Base-by-base conservation (phyloP, 192 early-diverging fungal species). In the Rhizoclosmatium globosum region DNA sequence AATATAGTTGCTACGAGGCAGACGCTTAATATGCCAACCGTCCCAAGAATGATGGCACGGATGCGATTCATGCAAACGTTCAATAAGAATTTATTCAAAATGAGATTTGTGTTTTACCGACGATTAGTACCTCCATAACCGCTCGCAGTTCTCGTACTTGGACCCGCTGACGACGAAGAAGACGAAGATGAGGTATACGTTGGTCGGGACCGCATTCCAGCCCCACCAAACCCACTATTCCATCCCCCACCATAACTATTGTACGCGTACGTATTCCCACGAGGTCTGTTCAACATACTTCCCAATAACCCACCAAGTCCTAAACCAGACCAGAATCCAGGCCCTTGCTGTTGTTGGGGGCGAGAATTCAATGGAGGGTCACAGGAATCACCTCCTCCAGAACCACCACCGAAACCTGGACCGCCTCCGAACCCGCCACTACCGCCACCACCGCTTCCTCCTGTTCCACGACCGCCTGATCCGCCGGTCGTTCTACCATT, bases 61-160 rank as follows among this genome's bases (percentile, higher is more conserved):
- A 31, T 31, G 31, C 31, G 31, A 31, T 31, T 31, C 31, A 31
- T 31, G 31, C 31, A 31, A 31, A 31, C 31, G 0, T 0, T 31
- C 31, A 31, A 31, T 31, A 31, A 31, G 31, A 31, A 31, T 31
- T 31, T 31, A 31, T 31, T 31, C 0, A 0, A 31, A 31, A 31
- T 31, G 31, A 31, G 31, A 31, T 53, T 53, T 13, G 6, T 53
- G 9, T 17, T 53, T 65, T 68, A 80, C 1, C 79, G 72, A 38
- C 79, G 62, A 43, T 45, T 64, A 11, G 79, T 77, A 9, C 73
- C 72, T 1, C 79, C 79, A 76, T 48, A 81, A 50, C 79, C 79
- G 19, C 42, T 45, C 39, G 73, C 65, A 7, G 79, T 81, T 2
- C 79, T 41, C 62, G 71, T 71, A 21, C 42, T 71, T n/a, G 66